These are phyloP conservation scores for Citrus australasica DNA, from an alignment of 345 rosid genomes.

Conservation along the genomic window DNA sequence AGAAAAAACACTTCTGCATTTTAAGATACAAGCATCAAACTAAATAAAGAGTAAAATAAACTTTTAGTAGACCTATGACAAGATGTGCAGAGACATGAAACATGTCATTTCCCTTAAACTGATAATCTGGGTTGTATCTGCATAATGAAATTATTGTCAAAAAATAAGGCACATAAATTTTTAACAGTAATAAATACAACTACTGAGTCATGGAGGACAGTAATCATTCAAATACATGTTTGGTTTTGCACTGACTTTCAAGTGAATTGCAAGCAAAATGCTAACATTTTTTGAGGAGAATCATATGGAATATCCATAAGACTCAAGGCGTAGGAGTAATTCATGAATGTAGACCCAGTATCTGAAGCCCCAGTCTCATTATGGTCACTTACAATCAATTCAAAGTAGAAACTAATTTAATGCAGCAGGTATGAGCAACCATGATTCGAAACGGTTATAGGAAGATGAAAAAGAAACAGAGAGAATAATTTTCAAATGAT, in stretches of 20 bases:
- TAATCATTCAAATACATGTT: background rate
- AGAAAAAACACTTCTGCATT: background rate
- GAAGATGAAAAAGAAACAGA: too few species aligned
- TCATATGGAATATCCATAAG: background rate
- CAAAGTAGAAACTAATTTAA: background rate
- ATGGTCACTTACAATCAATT: background rate
- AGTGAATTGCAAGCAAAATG: background rate
- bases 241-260: background rate
- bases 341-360: background rate
- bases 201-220: background rate
- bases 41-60: background rate
- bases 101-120: background rate
- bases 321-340: background rate
- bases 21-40: background rate
- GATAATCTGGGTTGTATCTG: background rate
- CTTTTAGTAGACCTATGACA: background rate
- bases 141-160: background rate
- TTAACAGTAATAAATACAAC: background rate
- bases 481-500: background rate
- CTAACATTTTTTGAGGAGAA: background rate
- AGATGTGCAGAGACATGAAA: background rate
- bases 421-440: background rate
- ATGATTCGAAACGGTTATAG: background rate
- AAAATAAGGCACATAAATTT: conserved; percentile 1
- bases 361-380: background rate